Conservation (phyloP, 1,284 basidiomycete genomes). For the Inonotus obliquus region DNA sequence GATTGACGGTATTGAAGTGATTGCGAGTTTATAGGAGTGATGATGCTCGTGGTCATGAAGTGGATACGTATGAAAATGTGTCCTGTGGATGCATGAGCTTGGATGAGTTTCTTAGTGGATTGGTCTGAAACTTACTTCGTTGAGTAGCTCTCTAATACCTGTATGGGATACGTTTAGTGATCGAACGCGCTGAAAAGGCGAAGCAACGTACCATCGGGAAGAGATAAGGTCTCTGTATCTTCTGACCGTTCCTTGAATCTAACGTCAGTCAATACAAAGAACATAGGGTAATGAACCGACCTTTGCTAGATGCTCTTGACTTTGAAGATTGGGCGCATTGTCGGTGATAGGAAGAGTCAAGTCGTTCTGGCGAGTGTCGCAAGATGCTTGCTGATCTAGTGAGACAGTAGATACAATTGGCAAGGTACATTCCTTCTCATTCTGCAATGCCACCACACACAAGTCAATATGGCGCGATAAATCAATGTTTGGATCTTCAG, state of each 20-base stretch:
- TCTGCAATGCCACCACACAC: neutral
- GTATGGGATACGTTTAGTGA: neutral
- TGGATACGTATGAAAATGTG: constrained; percentile 6
- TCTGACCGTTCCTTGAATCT: neutral
- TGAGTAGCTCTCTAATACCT: constrained; percentile 14
- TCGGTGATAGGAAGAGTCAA: neutral
- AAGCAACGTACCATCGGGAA: constrained; percentile 11
- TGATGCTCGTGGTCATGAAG: constrained; percentile 6
- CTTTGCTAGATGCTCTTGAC: neutral
- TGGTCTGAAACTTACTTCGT: constrained; percentile 6
- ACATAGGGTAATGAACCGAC: neutral
- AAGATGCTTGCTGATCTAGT: neutral
- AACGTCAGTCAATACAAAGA: neutral
- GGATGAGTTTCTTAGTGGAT: neutral
- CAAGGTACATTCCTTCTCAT: neutral
- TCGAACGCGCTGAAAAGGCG: neutral
- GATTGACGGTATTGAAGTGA: neutral
- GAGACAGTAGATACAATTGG: neutral
- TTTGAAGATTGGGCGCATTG: constrained; percentile 7
- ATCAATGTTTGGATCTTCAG: neutral
- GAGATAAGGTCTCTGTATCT: neutral
- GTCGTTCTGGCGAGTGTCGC: too few species aligned
- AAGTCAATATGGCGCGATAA: neutral
- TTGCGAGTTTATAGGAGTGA: neutral
- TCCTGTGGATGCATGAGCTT: constrained; percentile 9